These are phyloP conservation scores for Pyrus pyrifolia DNA, from an alignment of 306 rosid species.

Conservation along the genomic window DNA sequence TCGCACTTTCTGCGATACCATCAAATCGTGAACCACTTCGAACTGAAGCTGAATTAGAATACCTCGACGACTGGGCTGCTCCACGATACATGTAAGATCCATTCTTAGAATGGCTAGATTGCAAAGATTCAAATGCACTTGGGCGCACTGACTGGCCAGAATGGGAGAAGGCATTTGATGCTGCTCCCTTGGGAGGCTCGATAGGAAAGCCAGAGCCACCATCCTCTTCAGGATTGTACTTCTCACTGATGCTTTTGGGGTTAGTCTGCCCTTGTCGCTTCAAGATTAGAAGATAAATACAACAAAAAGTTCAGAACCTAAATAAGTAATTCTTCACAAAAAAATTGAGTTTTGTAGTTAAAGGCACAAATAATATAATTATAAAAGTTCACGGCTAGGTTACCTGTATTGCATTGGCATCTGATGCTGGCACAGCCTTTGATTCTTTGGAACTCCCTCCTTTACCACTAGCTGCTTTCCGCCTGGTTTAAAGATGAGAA, in stretches of 20 bases:
- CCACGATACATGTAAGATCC: slow-evolving; percentile 31
- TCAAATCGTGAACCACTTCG: slow-evolving; percentile 44
- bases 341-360: neutral
- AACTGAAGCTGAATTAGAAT: slow-evolving; percentile 55
- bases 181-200: slow-evolving; percentile 38
- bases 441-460: slow-evolving; percentile 37
- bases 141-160: slow-evolving; percentile 47
- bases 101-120: slow-evolving; percentile 3
- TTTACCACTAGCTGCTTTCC: slow-evolving; percentile 25
- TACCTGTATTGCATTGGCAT: slow-evolving; percentile 54
- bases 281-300: slow-evolving; percentile 16
- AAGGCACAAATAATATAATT: neutral
- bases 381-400: neutral
- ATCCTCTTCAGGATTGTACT: slow-evolving; percentile 40
- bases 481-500: slow-evolving; percentile 34
- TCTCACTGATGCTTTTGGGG: slow-evolving; percentile 41
- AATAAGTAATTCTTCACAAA: neutral
- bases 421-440: slow-evolving; percentile 45
- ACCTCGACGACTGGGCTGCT: slow-evolving; percentile 39
- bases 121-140: slow-evolving; percentile 35
- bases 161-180: slow-evolving; percentile 28
- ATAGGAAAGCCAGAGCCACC: slow-evolving; percentile 40
- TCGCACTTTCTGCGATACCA: slow-evolving; percentile 31
- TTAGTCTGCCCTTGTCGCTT: slow-evolving; percentile 40
- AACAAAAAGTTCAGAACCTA: neutral